Evolutionary conservation across 306 rosid species (phyloP), one percentile per base, ranked within the genome.

Genomic region (Citrullus mucosospermus): DNA sequence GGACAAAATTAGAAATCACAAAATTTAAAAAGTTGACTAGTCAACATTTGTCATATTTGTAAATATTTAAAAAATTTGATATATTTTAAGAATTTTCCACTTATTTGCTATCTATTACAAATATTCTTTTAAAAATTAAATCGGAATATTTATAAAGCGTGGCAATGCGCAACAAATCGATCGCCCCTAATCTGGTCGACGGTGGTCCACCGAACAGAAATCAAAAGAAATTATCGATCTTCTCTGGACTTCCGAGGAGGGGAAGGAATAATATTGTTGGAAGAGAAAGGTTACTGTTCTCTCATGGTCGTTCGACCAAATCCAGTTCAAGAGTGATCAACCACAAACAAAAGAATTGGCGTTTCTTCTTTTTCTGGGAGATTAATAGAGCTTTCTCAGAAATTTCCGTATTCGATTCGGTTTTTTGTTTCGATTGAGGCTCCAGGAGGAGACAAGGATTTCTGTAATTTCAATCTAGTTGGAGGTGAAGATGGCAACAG

Each of bases 401-500:
- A 20, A 48, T 10, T 15, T 72, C 44, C 4, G 4, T 16, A 25
- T 51, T 51, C 62, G 46, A 73, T 32, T 32, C 10, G 10, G 17
- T 41, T 32, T 50, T 32, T 11, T 32, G 61, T 32, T 28, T 32
- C 61, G 46, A 51, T 73, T 3, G 61, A 73, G 16, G 44, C 46
- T 73, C 78, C 5, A 61, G 22, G 41, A 32, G 28, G 46, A 72
- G 30, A 70, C 36, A 15, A 50, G 39, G 60, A 30, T 72, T 28
- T 17, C 60, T 28, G 25, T 28, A 50, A 48, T 2, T 73, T 73
- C 28, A 28, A 30, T 50, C 50, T 12, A 30, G 43, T 72, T 28
- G 48, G 61, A 17, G 53, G 34, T 15, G 32, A 74, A 53, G 18
- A 77, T 82, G 46, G 84, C 84, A 78, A 80, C 85, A 9, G 83